Percentiles rank a stretch among this genome's conserved stretches.
phyloP scores from a whole-genome alignment of 202 grass and related monocot genomes.

The Panicum hallii region DNA sequence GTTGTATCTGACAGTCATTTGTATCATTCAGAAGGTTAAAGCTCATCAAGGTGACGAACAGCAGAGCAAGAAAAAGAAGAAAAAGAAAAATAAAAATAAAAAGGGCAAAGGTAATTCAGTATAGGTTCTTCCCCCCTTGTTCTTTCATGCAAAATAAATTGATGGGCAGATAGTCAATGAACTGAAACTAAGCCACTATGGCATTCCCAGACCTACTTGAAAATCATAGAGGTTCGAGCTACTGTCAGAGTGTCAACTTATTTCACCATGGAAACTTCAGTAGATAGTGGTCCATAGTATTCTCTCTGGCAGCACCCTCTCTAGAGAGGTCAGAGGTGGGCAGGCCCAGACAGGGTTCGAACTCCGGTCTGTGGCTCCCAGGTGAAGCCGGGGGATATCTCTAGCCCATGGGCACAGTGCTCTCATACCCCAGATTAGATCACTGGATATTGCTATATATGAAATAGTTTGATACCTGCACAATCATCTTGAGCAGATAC shows the following conservation, averaged over 20 bases:
- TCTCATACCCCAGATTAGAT: neutral
- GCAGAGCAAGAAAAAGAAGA: constrained; percentile 62
- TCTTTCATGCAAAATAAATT: neutral
- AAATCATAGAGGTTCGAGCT: constrained; percentile 7
- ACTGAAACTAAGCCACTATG: neutral
- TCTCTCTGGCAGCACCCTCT: neutral
- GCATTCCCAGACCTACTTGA: neutral
- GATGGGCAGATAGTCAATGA: neutral
- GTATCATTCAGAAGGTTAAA: constrained; percentile 52
- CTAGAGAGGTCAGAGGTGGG: neutral
- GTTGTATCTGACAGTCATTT: constrained; percentile 23
- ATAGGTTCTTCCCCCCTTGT: neutral
- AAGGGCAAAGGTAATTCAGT: constrained; percentile 61
- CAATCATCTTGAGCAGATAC: neutral
- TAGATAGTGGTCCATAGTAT: neutral
- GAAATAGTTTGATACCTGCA: neutral
- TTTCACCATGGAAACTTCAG: neutral
- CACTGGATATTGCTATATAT: neutral
- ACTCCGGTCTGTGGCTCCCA: neutral
- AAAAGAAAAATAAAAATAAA: constrained; percentile 74
- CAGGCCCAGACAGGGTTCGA: neutral
- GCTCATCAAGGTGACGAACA: constrained; percentile 43
- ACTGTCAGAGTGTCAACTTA: constrained; percentile 1
- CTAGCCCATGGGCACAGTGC: neutral
- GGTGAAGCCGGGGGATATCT: neutral